phyloP scores from a whole-genome alignment of 148 eudicot genomes.

The Fagopyrum esculentum region DNA sequence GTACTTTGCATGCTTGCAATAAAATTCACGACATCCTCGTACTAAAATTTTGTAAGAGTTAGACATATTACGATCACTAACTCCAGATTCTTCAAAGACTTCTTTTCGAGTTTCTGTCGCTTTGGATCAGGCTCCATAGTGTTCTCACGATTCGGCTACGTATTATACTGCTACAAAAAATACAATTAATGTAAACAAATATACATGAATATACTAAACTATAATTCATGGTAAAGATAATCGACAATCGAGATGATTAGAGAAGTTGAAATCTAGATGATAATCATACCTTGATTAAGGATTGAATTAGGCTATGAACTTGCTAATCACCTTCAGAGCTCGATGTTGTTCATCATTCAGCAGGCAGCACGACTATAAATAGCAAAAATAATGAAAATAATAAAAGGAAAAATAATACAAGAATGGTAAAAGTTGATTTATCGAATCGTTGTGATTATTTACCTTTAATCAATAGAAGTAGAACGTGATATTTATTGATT shows the following conservation, averaged over 20 bases:
- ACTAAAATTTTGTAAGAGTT: neutral
- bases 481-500: neutral
- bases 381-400: neutral
- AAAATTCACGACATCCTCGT: neutral
- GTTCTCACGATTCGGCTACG: neutral
- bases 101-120: neutral
- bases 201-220: too few species aligned
- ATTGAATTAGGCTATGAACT: neutral
- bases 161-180: neutral
- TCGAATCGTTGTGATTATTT: neutral
- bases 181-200: neutral
- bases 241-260: too few species aligned
- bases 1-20: neutral
- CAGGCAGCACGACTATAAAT: neutral
- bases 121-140: conserved; percentile 1
- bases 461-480: neutral
- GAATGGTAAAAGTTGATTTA: neutral
- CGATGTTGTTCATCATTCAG: neutral
- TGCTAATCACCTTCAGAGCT: neutral
- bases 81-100: neutral
- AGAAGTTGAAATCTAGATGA: neutral
- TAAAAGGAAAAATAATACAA: neutral
- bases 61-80: neutral
- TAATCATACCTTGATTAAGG: neutral
- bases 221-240: too few species aligned